Base-by-base conservation (phyloP, 257 asterid species). In the Nicotiana paniculata region DNA sequence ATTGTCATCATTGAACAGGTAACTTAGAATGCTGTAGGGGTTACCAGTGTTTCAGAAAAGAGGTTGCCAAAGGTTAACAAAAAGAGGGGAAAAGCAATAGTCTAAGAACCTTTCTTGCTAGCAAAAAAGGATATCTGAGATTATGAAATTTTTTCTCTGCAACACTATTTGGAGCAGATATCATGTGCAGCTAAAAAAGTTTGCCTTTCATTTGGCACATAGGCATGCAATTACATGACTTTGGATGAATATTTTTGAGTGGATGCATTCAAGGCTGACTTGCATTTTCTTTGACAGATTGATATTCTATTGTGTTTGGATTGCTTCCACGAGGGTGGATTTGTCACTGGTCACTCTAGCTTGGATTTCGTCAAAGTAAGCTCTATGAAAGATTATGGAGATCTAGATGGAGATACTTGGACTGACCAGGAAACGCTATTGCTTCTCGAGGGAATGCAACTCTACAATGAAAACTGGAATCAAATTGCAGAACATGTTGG, bases 401-500 rank as follows among this genome's bases (percentile, higher is more conserved):
- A 90, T 86, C 90, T 83, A 82, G 97, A 93, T 85, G 97, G 93
- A 81, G 97, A 92, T 84, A 90, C 88, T 86, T 96, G 99, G 99
- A 90, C 89, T 82, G 97, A 94, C 86, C 96, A 93, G 87, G 99
- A 96, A 90, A 96, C 97, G 1, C 84, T 94, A 54, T 85, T 93
- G 80, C 95, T 96, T 81, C 97, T 96, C 4, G 97, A 96, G 88
- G 99, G 97, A 65, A 90, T 94, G 93, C 97, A 93, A 86, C 89
- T 88, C 46, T 85, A 90, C 82, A 88, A 89, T 72, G 98, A 96
- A 81, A 94, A 92, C 89, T 96, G 99, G 99, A 89, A 88, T 85
- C 92, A 89, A 89, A 87, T 96, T 83, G 96, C 97, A 3, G 97
- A 91, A 83, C 98, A 94, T 72, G 98, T 96, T n/a, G 98, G 97